Percentiles rank a stretch among this genome's conserved stretches.
phyloP scores from a whole-genome alignment of 2,329 filamentous ascomycete genomes.

The Escovopsis sp. region DNA sequence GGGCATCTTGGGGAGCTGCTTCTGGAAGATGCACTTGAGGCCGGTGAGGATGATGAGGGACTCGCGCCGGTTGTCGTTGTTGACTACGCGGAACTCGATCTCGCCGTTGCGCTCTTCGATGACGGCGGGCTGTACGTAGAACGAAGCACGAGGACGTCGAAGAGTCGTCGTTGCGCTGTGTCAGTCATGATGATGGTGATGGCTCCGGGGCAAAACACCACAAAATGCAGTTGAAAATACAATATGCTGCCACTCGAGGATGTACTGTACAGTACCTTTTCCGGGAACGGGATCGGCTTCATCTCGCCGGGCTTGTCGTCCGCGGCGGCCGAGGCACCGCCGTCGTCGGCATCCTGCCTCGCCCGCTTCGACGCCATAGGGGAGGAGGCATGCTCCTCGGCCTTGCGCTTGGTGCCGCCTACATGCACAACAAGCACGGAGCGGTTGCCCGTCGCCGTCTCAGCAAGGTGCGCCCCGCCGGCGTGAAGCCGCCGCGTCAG shows the following conservation, averaged over 20 bases:
- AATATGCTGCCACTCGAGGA: too few species aligned
- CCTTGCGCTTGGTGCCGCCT: constrained; percentile 55
- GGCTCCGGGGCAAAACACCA: too few species aligned
- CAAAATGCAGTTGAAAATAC: too few species aligned
- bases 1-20: constrained; percentile 96
- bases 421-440: too few species aligned
- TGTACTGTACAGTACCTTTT: constrained; percentile 61
- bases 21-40: constrained; percentile 95
- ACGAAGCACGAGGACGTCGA: too few species aligned
- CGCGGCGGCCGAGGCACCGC: constrained; percentile 11
- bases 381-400: constrained; percentile 47
- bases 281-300: constrained; percentile 69
- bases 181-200: too few species aligned
- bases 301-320: constrained; percentile 32
- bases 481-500: not conserved
- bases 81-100: constrained; percentile 94
- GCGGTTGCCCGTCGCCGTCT: too few species aligned
- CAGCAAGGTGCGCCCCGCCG: not conserved
- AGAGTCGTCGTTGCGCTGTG: too few species aligned
- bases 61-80: constrained; percentile 81
- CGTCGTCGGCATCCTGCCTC: constrained; percentile 29
- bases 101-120: constrained; percentile 86
- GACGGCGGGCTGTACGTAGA: constrained; percentile 76
- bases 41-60: constrained; percentile 90
- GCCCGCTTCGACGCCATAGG: constrained; percentile 48